A percentile compares a stretch with the other conserved stretches of the same genome.
phyloP scores from a whole-genome alignment of 768 basidiomycete genomes.

The Rhizopogon rudus region DNA sequence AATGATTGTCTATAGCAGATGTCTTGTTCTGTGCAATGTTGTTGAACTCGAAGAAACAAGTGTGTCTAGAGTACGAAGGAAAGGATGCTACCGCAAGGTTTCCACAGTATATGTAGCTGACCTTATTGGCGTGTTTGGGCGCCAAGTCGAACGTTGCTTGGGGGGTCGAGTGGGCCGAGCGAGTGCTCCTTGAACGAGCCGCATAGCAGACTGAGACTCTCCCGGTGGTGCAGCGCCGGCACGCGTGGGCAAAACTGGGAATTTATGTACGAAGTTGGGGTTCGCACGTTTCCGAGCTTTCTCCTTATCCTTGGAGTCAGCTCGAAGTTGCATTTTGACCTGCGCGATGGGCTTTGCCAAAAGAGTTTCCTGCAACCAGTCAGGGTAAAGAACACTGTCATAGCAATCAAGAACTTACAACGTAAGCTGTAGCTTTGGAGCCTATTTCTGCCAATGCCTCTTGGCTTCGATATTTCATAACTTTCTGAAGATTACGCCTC shows the following conservation, averaged over 20 bases:
- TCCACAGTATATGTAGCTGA: constrained; percentile 15
- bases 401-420: constrained; percentile 42
- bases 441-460: constrained; percentile 45
- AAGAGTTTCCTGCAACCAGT: constrained; percentile 50
- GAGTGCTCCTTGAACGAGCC: constrained; percentile 50
- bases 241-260: constrained; percentile 20
- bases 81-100: constrained; percentile 8
- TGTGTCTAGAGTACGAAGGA: too few relatives aligned
- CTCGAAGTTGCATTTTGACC: constrained; percentile 36
- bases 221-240: constrained; percentile 59
- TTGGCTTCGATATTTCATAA: constrained; percentile 52
- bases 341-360: constrained; percentile 58
- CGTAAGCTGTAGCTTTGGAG: constrained; percentile 56
- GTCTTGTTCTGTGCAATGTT: too few relatives aligned
- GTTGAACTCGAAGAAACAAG: not conserved
- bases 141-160: constrained; percentile 13
- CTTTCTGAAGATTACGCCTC: constrained; percentile 71
- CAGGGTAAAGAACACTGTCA: not conserved
- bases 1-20: too few relatives aligned
- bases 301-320: constrained; percentile 32
- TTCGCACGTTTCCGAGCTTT: constrained; percentile 11
- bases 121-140: constrained; percentile 4
- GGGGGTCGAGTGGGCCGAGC: constrained; percentile 23
- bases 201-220: constrained; percentile 50
- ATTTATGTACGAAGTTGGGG: constrained; percentile 15